These are phyloP conservation scores for Elaeis guineensis DNA, from an alignment of 176 grass and related monocot species.

Conservation along the genomic window DNA sequence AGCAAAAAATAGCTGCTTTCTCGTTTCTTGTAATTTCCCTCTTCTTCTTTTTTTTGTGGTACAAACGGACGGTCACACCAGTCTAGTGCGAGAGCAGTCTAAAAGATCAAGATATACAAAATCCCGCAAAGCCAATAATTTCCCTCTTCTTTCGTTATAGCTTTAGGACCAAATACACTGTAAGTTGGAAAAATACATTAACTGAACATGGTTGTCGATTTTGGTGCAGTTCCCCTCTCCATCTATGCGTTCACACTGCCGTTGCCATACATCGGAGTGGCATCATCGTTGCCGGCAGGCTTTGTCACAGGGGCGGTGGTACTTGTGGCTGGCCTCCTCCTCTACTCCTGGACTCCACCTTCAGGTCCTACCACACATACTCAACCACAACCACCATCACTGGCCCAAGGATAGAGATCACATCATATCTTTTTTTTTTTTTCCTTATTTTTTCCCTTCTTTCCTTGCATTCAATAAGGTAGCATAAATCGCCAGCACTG, in stretches of 20 bases:
- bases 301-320: constrained; percentile 67
- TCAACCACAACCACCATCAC: not conserved
- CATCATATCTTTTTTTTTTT: constrained; percentile 18
- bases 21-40: constrained; percentile 7
- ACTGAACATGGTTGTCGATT: constrained; percentile 5
- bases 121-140: too few species aligned
- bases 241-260: constrained; percentile 98
- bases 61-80: too few species aligned
- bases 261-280: constrained; percentile 77
- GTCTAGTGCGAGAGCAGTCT: too few species aligned
- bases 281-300: constrained; percentile 67
- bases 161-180: not conserved
- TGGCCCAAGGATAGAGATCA: constrained; percentile 1
- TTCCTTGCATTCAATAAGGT: not conserved
- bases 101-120: too few species aligned
- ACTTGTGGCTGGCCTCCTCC: constrained; percentile 53
- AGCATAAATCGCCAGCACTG: not conserved
- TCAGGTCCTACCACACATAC: constrained; percentile 5
- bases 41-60: too few species aligned
- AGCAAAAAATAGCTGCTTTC: not conserved
- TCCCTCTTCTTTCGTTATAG: not conserved
- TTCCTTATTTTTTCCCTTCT: constrained; percentile 4
- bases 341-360: constrained; percentile 53
- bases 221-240: constrained; percentile 81
- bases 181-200: constrained; percentile 1